A percentile compares a stretch with the other conserved stretches of the same genome.
phyloP scores from a whole-genome alignment of 2,329 filamentous ascomycete genomes.

The Microsporum audouinii region DNA sequence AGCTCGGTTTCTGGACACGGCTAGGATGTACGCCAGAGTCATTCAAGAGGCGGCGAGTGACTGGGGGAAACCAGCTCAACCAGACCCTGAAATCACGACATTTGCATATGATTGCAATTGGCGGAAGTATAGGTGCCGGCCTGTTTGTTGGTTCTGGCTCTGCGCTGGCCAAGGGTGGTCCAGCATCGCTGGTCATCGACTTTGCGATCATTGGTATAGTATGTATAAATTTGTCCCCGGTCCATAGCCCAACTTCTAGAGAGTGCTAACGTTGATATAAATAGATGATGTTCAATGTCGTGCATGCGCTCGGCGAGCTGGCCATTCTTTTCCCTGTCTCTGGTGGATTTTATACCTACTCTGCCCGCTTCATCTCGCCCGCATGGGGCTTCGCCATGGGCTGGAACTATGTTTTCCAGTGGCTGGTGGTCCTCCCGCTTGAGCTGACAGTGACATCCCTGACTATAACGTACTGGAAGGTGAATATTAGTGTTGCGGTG shows the following conservation, averaged over 20 bases:
- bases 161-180: slow-evolving; percentile 30
- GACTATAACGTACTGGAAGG: slow-evolving; percentile 62
- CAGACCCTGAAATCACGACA: slow-evolving; percentile 24
- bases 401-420: slow-evolving; percentile 62
- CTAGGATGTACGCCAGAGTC: slow-evolving; percentile 30
- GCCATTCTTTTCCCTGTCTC: slow-evolving; percentile 52
- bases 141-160: slow-evolving; percentile 32
- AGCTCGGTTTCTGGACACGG: slow-evolving; percentile 26
- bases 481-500: slow-evolving; percentile 26
- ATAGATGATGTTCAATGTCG: slow-evolving; percentile 47
- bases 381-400: slow-evolving; percentile 41
- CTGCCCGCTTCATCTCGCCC: slow-evolving; percentile 50
- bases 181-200: slow-evolving; percentile 27
- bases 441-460: slow-evolving; percentile 74
- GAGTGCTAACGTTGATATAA: slow-evolving; percentile 14
- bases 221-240: slow-evolving; percentile 2
- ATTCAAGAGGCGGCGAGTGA: slow-evolving; percentile 25
- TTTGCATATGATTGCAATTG: slow-evolving; percentile 32
- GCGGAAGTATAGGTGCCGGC: slow-evolving; percentile 22
- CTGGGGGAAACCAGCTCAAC: slow-evolving; percentile 19
- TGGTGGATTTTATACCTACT: slow-evolving; percentile 51
- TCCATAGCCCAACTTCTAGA: not conserved
- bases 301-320: slow-evolving; percentile 50
- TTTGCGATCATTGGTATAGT: slow-evolving; percentile 44
- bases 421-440: slow-evolving; percentile 68